Evolutionary conservation across 148 eudicot species (phyloP), one percentile per base, ranked within the genome.

Genomic region (Silene uniflora): DNA sequence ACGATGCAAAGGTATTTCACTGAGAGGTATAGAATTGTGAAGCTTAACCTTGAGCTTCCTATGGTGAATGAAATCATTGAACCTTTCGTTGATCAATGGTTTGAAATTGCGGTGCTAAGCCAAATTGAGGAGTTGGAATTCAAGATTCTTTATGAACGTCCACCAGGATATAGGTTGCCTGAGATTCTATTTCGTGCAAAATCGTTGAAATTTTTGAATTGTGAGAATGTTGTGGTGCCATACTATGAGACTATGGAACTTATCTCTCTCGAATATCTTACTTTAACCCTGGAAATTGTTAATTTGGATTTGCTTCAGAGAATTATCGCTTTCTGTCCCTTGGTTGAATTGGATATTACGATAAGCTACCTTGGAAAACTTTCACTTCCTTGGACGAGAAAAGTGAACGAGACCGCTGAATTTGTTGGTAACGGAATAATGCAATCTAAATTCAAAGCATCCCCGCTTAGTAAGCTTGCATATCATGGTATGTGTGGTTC

Each of bases 301-400:
- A 67, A 74, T 5, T 55, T 8, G 18, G 1, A 9, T 42, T 21
- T 62, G 68, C 35, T 74, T 10, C 76, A 62, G 16, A 24, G 52
- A n/a, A 62, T 74, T 16, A 22, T 74, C 5, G 12, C 17, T 12
- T 62, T n/a, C 18, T 74, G 76, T 16, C 76, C 76, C 0, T 44
- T 74, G 42, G 19, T 35, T 39, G n/a, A 29, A 9, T 42, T 74
- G 17, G 17, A 59, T 7, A 29, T 74, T 25, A 17, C 7, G 5
- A 52, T 52, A 52, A 11, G 5, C 6, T 52, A 25, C n/a, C 32
- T 61, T 27, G 17, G 46, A 24, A 44, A 47, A 7, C 39, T 21
- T 7, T 22, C 66, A 19, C 64, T 74, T 74, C 70, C 61, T 49
- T 73, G 67, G 76, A 60, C 0, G 25, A 67, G 22, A 67, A 67